Base-by-base conservation (phyloP, 441 rosid genomes). In the Biscutella auriculata region DNA sequence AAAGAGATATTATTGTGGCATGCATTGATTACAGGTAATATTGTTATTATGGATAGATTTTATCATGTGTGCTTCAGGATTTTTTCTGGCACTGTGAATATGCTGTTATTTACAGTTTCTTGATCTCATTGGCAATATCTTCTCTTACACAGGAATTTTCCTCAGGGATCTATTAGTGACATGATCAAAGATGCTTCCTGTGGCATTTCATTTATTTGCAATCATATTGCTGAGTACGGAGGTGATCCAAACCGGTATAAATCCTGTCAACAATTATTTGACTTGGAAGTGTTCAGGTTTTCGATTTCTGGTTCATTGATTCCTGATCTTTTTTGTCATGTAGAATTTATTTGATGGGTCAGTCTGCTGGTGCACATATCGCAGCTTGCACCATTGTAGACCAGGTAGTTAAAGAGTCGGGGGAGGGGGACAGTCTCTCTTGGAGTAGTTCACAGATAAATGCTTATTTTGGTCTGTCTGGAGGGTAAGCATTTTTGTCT, bases 361-460 rank as follows among this genome's bases (percentile, higher is more conserved):
- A 88, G 74, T 93, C 97, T 42, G 98, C 98, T 72, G 97, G 95
- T 70, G 98, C 95, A 51, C 98, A 93, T 71, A 88, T 88, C 14
- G 85, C 95, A 50, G 90, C 97, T 66, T 93, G 97, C 68, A 64
- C 88, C 12, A 77, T 93, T 9, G 63, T 93, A 72, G 89, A 93
- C 64, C 97, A 93, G 73, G 95, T 95, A 48, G 70, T 87, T 62
- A 88, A 87, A 78, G 97, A 93, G 72, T 73, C 79, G 17, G 83
- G 77, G 67, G 85, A 80, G 73, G 82, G 88, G 52, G 90, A 83
- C 55, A 82, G 65, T 70, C 53, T 75, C 63, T 73, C 87, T 53
- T 93, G 98, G 95, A 93, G 88, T 53, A 71, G 82, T 60, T 82
- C 88, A 56, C 90, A 84, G 74, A 77, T 83, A 65, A 84, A 82